Evolutionary conservation across 495 filamentous ascomycete species (phyloP).

Genomic region (Aspergillus funiculosus): DNA sequence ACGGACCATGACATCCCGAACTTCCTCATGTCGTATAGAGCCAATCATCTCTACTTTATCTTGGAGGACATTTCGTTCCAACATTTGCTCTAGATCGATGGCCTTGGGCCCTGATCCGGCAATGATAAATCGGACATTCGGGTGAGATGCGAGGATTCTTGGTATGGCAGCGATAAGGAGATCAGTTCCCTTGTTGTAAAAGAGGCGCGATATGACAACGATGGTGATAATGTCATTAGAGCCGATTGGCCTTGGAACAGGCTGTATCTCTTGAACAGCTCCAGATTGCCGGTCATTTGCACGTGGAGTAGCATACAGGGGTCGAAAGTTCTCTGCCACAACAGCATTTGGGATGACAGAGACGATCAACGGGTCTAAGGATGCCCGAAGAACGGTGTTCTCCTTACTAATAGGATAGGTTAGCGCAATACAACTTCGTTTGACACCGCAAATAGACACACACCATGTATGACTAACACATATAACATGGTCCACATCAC

Average conservation of each 20-base stretch:
- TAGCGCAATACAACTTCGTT: background rate
- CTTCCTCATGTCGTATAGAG: slow-evolving; percentile 88
- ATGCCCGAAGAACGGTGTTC: slow-evolving; percentile 92
- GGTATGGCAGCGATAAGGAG: slow-evolving; percentile 91
- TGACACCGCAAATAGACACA: background rate
- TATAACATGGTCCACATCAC: slow-evolving; percentile 96
- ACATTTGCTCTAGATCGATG: slow-evolving; percentile 96
- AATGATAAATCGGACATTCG: slow-evolving; percentile 94
- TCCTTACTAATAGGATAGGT: slow-evolving; percentile 65
- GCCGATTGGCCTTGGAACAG: slow-evolving; percentile 53
- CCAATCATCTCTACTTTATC: slow-evolving; percentile 90
- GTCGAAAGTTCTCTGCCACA: slow-evolving; percentile 91
- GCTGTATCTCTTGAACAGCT: slow-evolving; percentile 33
- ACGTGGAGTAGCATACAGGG: slow-evolving; percentile 44
- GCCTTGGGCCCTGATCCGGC: slow-evolving; percentile 92
- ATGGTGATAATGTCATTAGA: slow-evolving; percentile 89
- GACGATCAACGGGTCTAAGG: slow-evolving; percentile 91
- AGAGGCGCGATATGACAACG: slow-evolving; percentile 92
- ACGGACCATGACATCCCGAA: slow-evolving; percentile 95
- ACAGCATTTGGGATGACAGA: slow-evolving; percentile 97
- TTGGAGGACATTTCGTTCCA: slow-evolving; percentile 92
- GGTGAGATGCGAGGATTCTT: slow-evolving; percentile 79
- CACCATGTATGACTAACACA: slow-evolving; percentile 98
- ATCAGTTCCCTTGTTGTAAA: slow-evolving; percentile 98
- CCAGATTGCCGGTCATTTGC: slow-evolving; percentile 27